A percentile compares a stretch with the other conserved stretches of the same genome.
These are phyloP conservation scores for Chaetomiaceae sp. DNA, from an alignment of 2,329 filamentous ascomycete genomes.

Conservation along the genomic window DNA sequence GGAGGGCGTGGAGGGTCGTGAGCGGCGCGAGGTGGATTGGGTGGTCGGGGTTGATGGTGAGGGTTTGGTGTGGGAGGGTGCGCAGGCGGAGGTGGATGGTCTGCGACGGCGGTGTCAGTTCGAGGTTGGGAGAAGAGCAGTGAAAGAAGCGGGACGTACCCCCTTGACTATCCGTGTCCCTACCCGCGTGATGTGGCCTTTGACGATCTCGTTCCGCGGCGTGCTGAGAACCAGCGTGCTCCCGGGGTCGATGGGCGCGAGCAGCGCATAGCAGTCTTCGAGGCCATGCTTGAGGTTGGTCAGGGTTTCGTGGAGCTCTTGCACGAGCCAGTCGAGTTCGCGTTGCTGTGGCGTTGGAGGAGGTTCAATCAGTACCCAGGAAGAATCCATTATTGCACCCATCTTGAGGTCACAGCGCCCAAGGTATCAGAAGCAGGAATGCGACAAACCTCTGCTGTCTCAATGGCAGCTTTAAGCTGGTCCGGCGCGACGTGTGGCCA, in stretches of 20 bases:
- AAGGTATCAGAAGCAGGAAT: background rate
- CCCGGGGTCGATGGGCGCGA: constrained; percentile 78
- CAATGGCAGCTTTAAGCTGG: constrained; percentile 47
- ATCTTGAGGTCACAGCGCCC: background rate
- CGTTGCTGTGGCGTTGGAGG: constrained; percentile 36
- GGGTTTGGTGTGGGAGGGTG: constrained; percentile 54
- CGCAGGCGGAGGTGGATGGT: constrained; percentile 73
- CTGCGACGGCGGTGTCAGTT: constrained; percentile 36
- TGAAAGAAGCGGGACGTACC: constrained; percentile 49
- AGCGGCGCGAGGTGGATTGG: constrained; percentile 64
- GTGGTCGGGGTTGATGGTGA: constrained; percentile 45
- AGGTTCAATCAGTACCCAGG: constrained; percentile 31
- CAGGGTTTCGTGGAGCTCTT: constrained; percentile 46
- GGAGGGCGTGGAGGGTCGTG: constrained; percentile 65
- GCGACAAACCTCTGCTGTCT: constrained; percentile 45
- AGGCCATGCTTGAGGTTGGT: constrained; percentile 59
- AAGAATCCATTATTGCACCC: constrained; percentile 13
- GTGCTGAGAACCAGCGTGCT: constrained; percentile 89
- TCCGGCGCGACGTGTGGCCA: constrained; percentile 51
- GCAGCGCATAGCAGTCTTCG: constrained; percentile 81
- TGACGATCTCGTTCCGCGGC: constrained; percentile 79
- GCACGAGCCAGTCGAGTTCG: constrained; percentile 53
- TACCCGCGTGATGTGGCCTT: constrained; percentile 85
- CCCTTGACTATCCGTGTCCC: constrained; percentile 91
- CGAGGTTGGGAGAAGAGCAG: constrained; percentile 1